Percentiles rank a stretch among this genome's conserved stretches.
Evolutionary conservation across 148 eudicot genomes (phyloP).

Genomic region (Gaultheria prostrata): DNA sequence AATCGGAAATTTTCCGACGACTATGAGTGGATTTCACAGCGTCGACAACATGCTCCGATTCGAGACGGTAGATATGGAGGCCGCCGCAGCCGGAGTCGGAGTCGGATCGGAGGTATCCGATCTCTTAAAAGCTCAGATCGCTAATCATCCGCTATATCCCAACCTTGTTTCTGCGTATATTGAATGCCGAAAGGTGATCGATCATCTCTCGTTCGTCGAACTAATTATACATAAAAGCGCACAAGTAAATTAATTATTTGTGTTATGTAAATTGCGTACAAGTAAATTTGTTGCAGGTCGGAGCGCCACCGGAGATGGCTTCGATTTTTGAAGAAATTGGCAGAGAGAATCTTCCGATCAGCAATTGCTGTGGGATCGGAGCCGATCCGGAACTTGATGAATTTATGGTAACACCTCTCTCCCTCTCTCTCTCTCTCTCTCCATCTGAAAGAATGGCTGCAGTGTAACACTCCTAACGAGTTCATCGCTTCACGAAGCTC

Average conservation of each 20-base stretch:
- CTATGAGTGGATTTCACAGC: not conserved
- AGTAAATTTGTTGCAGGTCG: slow-evolving; percentile 12
- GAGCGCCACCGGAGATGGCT: slow-evolving; percentile 29
- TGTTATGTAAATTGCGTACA: too few relatives aligned
- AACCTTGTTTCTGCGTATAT: slow-evolving; percentile 35
- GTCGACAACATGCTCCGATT: not conserved
- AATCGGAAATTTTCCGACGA: not conserved
- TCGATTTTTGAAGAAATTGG: slow-evolving; percentile 16
- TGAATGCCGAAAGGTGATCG: slow-evolving; percentile 38
- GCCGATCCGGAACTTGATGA: slow-evolving; percentile 30
- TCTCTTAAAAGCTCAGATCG: slow-evolving; percentile 43
- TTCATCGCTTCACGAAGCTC: too few relatives aligned
- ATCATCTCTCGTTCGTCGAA: too few relatives aligned
- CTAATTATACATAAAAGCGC: too few relatives aligned
- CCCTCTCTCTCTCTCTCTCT: not conserved
- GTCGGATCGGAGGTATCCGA: slow-evolving; percentile 31
- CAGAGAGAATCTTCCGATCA: slow-evolving; percentile 9
- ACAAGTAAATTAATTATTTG: too few relatives aligned
- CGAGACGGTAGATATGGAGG: slow-evolving; percentile 9
- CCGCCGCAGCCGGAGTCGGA: not conserved
- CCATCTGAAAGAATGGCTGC: not conserved
- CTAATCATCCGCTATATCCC: slow-evolving; percentile 49
- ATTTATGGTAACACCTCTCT: slow-evolving; percentile 21
- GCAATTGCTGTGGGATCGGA: slow-evolving; percentile 4
- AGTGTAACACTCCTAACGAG: not conserved